Conservation (phyloP, 768 basidiomycete species). For the Leucogyrophana mollusca region DNA sequence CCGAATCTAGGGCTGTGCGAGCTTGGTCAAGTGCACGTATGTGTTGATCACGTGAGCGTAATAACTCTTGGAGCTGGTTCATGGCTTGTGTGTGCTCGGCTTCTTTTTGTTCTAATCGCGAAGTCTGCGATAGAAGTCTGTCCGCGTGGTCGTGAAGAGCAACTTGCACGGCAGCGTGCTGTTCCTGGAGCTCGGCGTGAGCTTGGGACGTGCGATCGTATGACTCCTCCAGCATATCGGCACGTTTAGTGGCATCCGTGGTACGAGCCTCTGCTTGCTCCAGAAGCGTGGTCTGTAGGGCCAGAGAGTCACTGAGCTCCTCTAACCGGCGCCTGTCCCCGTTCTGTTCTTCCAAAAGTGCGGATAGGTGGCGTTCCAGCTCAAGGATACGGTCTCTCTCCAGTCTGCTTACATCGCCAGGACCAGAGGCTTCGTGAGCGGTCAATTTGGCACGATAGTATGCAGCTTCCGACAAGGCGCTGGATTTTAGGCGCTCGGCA, state of each 20-base stretch:
- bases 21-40: conserved; percentile 86
- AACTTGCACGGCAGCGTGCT: conserved; percentile 56
- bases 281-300: conserved; percentile 71
- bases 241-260: conserved; percentile 69
- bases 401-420: conserved; percentile 62
- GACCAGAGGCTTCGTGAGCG: conserved; percentile 72
- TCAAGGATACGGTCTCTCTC: conserved; percentile 78
- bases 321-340: conserved; percentile 67
- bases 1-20: conserved; percentile 69
- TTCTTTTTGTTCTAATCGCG: conserved; percentile 72
- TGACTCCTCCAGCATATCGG: conserved; percentile 68
- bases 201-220: conserved; percentile 64
- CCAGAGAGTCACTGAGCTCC: conserved; percentile 72
- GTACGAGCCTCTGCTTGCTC: conserved; percentile 81
- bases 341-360: conserved; percentile 60
- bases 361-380: conserved; percentile 69
- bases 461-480: conserved; percentile 90
- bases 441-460: conserved; percentile 95
- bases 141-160: conserved; percentile 77
- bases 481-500: conserved; percentile 71
- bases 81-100: conserved; percentile 69
- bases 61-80: conserved; percentile 70
- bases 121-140: conserved; percentile 68
- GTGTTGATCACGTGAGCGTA: conserved; percentile 75
- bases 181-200: conserved; percentile 69